Conservation (phyloP, 164 flowering plant species). For the Annona squamosa region DNA sequence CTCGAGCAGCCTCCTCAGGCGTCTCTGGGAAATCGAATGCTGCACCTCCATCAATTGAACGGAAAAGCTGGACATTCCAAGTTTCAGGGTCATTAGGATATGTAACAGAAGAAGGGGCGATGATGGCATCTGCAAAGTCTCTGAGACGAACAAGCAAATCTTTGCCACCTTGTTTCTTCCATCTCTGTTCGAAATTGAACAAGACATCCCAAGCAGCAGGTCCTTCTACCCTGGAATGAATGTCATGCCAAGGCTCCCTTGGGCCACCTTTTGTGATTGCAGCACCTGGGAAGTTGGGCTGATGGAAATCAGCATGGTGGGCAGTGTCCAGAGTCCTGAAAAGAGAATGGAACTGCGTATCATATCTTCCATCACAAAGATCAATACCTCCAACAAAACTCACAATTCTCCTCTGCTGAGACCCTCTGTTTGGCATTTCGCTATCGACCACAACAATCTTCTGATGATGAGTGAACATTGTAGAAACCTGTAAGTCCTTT, state of each 20-base stretch:
- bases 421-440: conserved; percentile 30
- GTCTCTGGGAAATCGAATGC: conserved; percentile 61
- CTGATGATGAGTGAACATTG: conserved; percentile 87
- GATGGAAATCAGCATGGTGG: conserved; percentile 68
- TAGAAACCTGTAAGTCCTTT: conserved; percentile 50
- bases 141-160: conserved; percentile 36
- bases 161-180: conserved; percentile 66
- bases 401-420: conserved; percentile 46
- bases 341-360: conserved; percentile 55
- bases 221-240: conserved; percentile 66
- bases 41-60: conserved; percentile 81
- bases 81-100: conserved; percentile 50
- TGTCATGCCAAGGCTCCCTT: conserved; percentile 83
- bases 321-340: conserved; percentile 51
- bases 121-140: conserved; percentile 35
- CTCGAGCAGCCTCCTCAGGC: conserved; percentile 53
- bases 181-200: conserved; percentile 70
- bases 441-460: conserved; percentile 61
- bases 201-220: conserved; percentile 78
- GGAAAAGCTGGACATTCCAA: conserved; percentile 71
- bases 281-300: conserved; percentile 53
- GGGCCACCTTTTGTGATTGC: conserved; percentile 68
- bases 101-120: conserved; percentile 50
- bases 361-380: conserved; percentile 76
- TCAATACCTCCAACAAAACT: conserved; percentile 75